These are phyloP conservation scores for Senna tora DNA, from an alignment of 306 rosid genomes.

Conservation along the genomic window DNA sequence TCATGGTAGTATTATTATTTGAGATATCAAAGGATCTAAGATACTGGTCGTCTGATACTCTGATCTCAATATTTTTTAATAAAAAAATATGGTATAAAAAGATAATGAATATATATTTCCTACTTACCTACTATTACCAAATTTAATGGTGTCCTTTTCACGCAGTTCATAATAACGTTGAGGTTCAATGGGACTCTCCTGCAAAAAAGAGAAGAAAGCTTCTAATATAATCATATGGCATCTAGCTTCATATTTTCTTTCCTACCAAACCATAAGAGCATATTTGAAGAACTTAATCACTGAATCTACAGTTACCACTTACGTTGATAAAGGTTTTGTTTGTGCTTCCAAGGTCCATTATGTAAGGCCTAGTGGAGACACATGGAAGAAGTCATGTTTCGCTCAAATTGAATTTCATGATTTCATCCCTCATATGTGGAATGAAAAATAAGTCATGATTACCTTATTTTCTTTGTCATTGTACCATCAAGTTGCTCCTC, in stretches of 20 bases:
- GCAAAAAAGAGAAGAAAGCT: conserved; percentile 48
- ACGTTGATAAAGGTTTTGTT: conserved; percentile 93
- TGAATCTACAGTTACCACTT: conserved; percentile 46
- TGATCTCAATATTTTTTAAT: not conserved
- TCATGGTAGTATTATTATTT: too few relatives aligned
- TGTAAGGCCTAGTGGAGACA: conserved; percentile 68
- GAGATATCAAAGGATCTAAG: not conserved
- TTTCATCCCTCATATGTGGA: not conserved
- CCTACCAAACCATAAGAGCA: conserved; percentile 26
- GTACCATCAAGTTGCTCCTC: conserved; percentile 82
- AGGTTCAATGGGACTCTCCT: conserved; percentile 91
- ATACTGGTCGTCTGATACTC: not conserved
- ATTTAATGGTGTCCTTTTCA: conserved; percentile 86
- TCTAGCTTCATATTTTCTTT: conserved; percentile 16
- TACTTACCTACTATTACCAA: conserved; percentile 93
- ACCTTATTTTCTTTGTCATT: conserved; percentile 65
- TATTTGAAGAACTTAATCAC: conserved; percentile 3
- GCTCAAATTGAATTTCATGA: conserved; percentile 31
- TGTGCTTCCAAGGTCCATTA: conserved; percentile 99
- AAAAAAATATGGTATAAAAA: conserved; percentile 29
- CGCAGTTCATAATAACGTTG: conserved; percentile 91
- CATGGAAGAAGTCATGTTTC: conserved; percentile 38
- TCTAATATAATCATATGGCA: conserved; percentile 23
- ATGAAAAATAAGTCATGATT: conserved; percentile 25
- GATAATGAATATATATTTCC: conserved; percentile 28